Percentiles rank a stretch among this genome's conserved stretches.
Conservation (phyloP, 2,329 filamentous ascomycete species). For the Aspergillus sp. region DNA sequence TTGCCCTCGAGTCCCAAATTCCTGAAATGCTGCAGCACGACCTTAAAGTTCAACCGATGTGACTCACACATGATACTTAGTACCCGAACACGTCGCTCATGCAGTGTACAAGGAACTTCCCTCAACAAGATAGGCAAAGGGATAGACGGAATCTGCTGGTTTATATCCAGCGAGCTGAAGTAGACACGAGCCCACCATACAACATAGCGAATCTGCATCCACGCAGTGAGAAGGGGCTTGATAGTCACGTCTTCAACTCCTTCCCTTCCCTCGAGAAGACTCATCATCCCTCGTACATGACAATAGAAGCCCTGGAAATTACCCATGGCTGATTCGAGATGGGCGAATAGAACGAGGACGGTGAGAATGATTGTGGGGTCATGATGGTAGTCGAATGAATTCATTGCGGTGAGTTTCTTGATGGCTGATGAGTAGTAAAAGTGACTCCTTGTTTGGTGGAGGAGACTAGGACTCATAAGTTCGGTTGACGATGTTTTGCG, state of each 20-base stretch:
- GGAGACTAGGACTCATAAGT: conserved; percentile 10
- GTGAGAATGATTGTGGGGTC: conserved; percentile 5
- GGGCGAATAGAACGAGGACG: conserved; percentile 13
- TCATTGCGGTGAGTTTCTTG: conserved; percentile 6
- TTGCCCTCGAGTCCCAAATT: neutral
- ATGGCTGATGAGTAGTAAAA: conserved; percentile 21
- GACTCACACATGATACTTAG: conserved; percentile 21
- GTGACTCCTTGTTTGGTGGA: conserved; percentile 18
- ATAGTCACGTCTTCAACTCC: neutral
- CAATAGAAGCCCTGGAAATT: conserved; percentile 18
- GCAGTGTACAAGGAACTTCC: neutral
- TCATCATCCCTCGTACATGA: conserved; percentile 12
- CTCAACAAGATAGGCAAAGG: conserved; percentile 3
- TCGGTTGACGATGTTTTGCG: conserved; percentile 1
- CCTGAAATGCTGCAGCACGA: conserved; percentile 7
- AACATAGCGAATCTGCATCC: conserved; percentile 17
- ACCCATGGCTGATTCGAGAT: conserved; percentile 18
- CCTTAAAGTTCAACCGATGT: conserved; percentile 13
- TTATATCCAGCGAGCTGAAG: conserved; percentile 16
- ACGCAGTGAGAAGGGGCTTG: conserved; percentile 12
- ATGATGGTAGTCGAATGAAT: conserved; percentile 1
- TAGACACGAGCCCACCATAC: conserved; percentile 23
- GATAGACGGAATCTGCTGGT: conserved; percentile 8
- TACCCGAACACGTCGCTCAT: conserved; percentile 12
- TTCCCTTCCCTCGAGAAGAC: conserved; percentile 1